phyloP scores from a whole-genome alignment of 1,284 basidiomycete species.

The Agroathelia rolfsii region DNA sequence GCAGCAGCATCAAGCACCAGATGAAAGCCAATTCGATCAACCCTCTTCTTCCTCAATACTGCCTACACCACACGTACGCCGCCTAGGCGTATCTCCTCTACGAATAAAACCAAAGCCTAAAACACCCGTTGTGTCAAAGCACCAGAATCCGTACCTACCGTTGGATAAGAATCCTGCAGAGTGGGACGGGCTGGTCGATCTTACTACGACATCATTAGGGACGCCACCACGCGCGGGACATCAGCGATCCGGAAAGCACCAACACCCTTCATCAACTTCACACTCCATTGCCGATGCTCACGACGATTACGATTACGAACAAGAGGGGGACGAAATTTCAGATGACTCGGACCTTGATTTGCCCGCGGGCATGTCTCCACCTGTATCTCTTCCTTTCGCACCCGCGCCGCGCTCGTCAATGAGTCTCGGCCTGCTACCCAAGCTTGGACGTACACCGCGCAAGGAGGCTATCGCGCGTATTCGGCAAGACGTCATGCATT shows the following conservation, averaged over 20 bases:
- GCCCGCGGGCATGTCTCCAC: conserved; percentile 73
- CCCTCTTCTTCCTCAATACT: conserved; percentile 9
- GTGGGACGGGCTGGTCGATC: conserved; percentile 71
- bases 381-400: conserved; percentile 75
- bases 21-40: too few relatives aligned
- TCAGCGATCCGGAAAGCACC: conserved; percentile 22
- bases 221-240: conserved; percentile 27
- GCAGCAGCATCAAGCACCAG: conserved; percentile 31
- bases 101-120: conserved; percentile 38
- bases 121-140: conserved; percentile 43
- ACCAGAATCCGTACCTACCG: conserved; percentile 54
- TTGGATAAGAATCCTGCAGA: conserved; percentile 36
- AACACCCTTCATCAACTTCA: conserved; percentile 18
- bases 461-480: conserved; percentile 26
- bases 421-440: conserved; percentile 38
- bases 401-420: conserved; percentile 52
- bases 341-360: conserved; percentile 53
- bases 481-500: conserved; percentile 42
- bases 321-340: conserved; percentile 28
- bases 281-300: conserved; percentile 16
- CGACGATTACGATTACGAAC: conserved; percentile 14
- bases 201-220: conserved; percentile 51
- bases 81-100: conserved; percentile 24
- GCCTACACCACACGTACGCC: conserved; percentile 24
- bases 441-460: conserved; percentile 43